Base-by-base conservation (phyloP, 225 moss, liverwort and hornwort species). In the Antitrichia curtipendula region DNA sequence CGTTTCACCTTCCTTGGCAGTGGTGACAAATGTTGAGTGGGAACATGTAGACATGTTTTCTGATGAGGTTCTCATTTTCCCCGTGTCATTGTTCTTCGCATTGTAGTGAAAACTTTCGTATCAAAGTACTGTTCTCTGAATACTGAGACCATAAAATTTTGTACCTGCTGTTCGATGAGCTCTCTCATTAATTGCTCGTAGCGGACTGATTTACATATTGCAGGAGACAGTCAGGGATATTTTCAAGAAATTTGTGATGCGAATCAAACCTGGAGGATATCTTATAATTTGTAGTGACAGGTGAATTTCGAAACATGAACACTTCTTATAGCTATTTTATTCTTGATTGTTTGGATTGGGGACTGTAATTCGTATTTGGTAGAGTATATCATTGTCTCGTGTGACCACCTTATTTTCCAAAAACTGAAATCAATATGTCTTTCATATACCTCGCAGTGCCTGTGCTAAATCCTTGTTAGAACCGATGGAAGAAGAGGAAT, bases 251-350 rank as follows among this genome's bases (percentile, higher is more conserved):
- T 99, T 97, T 93, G 92, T 95, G 15, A 89, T 88, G 88, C 92
- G 92, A 82, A 94, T 99, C 70, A 95, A 90, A 90, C 92, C 93
- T 40, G 96, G 95, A 88, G 99, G 99, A 80, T 92, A 83, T 28
- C 95, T 99, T 40, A 81, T 99, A 75, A 78, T 96, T 78, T 95
- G 95, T 92, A 94, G 94, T 82, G 97, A 99, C 89, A 93, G 93
- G 99, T 99, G 89, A 85, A 72, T 88, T 82, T 74, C 64, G 15
- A 65, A 40, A 13, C 17, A 57, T 43, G 21, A 28, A 50, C 50
- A 40, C 71, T 56, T 50, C 66, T 81, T 62, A 75, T 87, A 73
- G 45, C 78, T 78, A 38, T 47, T n/a, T 47, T 63, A 63, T 66
- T 69, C 50, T 84, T 40, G 28, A 79, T 64, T 70, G 21, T 63